Conservation (phyloP, 768 basidiomycete genomes). For the Amanita polypyramis region DNA sequence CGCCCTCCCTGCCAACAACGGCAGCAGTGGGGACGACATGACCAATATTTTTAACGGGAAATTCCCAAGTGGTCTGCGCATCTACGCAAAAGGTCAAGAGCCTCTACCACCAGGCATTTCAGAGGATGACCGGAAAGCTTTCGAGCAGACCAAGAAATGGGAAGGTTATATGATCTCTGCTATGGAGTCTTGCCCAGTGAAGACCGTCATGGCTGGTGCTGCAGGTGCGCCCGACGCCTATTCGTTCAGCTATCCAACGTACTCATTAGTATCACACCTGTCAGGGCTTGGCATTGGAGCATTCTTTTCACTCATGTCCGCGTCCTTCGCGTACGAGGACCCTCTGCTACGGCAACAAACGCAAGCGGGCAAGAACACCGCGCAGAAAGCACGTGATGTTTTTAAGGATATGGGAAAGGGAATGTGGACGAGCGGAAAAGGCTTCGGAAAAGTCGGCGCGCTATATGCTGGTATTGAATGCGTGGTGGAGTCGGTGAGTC, state of each 20-base stretch:
- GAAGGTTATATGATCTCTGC: constrained; percentile 58
- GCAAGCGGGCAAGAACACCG: constrained; percentile 43
- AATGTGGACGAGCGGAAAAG: constrained; percentile 85
- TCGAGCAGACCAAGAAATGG: constrained; percentile 67
- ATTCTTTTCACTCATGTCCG: constrained; percentile 94
- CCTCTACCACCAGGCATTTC: constrained; percentile 78
- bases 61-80: constrained; percentile 48
- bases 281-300: constrained; percentile 87
- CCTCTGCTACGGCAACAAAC: constrained; percentile 64
- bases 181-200: constrained; percentile 81
- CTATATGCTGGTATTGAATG: constrained; percentile 95
- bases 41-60: not conserved
- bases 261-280: not conserved
- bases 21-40: constrained; percentile 1
- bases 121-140: constrained; percentile 64
- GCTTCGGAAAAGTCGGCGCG: constrained; percentile 91
- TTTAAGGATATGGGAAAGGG: constrained; percentile 92
- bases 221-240: constrained; percentile 47
- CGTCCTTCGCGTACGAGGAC: constrained; percentile 93
- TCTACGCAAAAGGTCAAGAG: constrained; percentile 80
- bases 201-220: constrained; percentile 71
- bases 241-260: constrained; percentile 4
- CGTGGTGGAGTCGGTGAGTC: constrained; percentile 83
- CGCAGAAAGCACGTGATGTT: constrained; percentile 74
- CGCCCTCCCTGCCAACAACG: not conserved